Percentiles rank a stretch among this genome's conserved stretches.
Conservation (phyloP, 2,329 filamentous ascomycete genomes). For the Tolypocladium inflatum region DNA sequence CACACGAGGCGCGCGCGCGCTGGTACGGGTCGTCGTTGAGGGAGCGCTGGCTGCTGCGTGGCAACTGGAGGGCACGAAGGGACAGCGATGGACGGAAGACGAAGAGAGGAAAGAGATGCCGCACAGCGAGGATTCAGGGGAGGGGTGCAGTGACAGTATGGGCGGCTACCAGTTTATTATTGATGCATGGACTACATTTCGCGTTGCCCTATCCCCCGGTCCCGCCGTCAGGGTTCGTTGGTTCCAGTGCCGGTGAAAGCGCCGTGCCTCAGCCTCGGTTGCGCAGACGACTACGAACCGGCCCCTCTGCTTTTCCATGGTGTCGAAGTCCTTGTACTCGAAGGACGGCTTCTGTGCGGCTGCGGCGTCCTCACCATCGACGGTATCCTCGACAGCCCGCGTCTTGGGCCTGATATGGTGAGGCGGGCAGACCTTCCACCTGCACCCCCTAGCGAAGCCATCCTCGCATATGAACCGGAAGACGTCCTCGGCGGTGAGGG, state of each 20-base stretch:
- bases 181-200: constrained; percentile 18
- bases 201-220: constrained; percentile 3
- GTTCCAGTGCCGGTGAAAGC: constrained; percentile 33
- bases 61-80: not conserved
- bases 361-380: constrained; percentile 4
- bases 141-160: constrained; percentile 1
- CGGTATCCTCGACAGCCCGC: constrained; percentile 1
- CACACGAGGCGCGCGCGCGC: not conserved
- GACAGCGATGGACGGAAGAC: not conserved
- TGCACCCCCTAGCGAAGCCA: constrained; percentile 22
- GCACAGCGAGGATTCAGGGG: not conserved
- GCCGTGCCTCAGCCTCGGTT: constrained; percentile 21
- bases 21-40: not conserved
- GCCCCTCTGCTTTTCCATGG: constrained; percentile 9
- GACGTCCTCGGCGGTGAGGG: constrained; percentile 22
- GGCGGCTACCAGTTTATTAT: constrained; percentile 21
- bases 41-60: not conserved
- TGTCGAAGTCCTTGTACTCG: constrained; percentile 5
- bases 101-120: not conserved
- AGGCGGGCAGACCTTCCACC: constrained; percentile 13
- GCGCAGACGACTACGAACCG: constrained; percentile 25
- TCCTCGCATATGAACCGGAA: constrained; percentile 30
- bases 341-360: not conserved
- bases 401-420: constrained; percentile 5
- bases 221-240: constrained; percentile 16